Evolutionary conservation across 2,329 filamentous ascomycete genomes (phyloP).

Genomic region (Fusarium lyarnte): DNA sequence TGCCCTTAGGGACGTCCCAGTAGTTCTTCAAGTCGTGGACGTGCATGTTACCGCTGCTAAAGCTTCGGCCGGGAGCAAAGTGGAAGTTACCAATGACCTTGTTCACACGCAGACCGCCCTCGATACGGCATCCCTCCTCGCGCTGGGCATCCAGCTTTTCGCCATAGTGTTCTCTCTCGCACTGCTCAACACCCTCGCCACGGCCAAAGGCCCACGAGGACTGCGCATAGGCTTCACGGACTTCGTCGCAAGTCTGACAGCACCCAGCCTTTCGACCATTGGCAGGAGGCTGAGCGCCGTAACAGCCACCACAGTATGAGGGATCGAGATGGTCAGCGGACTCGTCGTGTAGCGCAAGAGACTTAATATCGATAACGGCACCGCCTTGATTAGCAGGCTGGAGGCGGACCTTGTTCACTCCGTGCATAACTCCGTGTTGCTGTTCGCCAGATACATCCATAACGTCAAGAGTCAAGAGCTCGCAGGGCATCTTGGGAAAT

Average conservation of each 20-base stretch:
- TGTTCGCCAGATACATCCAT: constrained; percentile 99
- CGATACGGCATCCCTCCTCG: constrained; percentile 91
- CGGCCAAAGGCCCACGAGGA: constrained; percentile 94
- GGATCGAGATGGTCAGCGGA: constrained; percentile 83
- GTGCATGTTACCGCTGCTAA: constrained; percentile 96
- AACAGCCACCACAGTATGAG: constrained; percentile 92
- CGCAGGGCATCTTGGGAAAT: constrained; percentile 93
- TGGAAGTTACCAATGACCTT: constrained; percentile 99
- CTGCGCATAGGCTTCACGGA: constrained; percentile 90
- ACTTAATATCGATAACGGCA: constrained; percentile 74
- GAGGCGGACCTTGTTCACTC: constrained; percentile 90
- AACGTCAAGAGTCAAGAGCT: constrained; percentile 94
- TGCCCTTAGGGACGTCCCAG: constrained; percentile 75
- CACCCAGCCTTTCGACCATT: constrained; percentile 84
- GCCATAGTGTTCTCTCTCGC: constrained; percentile 90
- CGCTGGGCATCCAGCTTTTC: constrained; percentile 89
- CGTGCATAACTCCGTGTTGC: constrained; percentile 92
- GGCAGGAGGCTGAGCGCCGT: constrained; percentile 79
- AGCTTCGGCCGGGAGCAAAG: constrained; percentile 93
- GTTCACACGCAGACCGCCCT: constrained; percentile 92
- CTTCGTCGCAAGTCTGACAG: constrained; percentile 97
- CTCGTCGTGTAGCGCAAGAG: constrained; percentile 73
- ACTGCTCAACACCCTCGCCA: constrained; percentile 94
- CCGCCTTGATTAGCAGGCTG: constrained; percentile 78
- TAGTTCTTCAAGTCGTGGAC: constrained; percentile 98